Evolutionary conservation across 108 stramenopile genomes (phyloP), one percentile per base, ranked within the genome.

Genomic region (Schizochytrium sp.): DNA sequence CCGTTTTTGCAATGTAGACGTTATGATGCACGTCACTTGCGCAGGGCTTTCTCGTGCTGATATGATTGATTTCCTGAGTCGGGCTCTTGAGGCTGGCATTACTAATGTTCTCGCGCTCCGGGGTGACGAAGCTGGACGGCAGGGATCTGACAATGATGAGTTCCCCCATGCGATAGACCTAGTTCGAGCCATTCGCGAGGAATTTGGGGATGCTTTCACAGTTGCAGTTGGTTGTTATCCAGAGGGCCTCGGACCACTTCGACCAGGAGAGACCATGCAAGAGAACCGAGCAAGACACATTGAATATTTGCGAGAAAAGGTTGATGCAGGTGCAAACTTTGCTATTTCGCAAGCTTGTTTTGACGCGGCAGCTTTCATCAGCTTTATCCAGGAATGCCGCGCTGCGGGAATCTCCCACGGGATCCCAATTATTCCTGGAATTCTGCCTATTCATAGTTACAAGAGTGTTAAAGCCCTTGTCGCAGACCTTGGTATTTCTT

Each of bases 261-360:
- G 10, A 5, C 0, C 4, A 45, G 59, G 59, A 56, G 87, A 56
- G 57, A 10, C 57, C 42, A n/a, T 40, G 57, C 13, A 40, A 87
- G 57, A 88, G 57, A 56, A 56, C 57, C 45, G 40, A 5, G 15
- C 57, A 13, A 56, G 57, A 3, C 57, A 98, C 90, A 87, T 98
- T 90, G 57, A 61, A 72, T 95, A 96, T 92, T 91, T 99, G 89
- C 97, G 96, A 89, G 93, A 96, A 59, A 98, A 98, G 93, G 90
- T 98, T 19, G 95, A 95, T 61, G 97, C 96, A 3, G 97, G 98
- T 19, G 98, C 97, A 15, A 96, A 98, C 90, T 97, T 98, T 72
- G 94, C 97, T 64, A 91, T 98, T 69, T 97, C 97, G 17, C 97
- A 98, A 91, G 97, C 97, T 89, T 96, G 98, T 89, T 98, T 97